Percentiles rank a stretch among this genome's conserved stretches.
These are phyloP conservation scores for Eragrostis nindensis DNA, from an alignment of 176 grass and related monocot species.

Conservation along the genomic window DNA sequence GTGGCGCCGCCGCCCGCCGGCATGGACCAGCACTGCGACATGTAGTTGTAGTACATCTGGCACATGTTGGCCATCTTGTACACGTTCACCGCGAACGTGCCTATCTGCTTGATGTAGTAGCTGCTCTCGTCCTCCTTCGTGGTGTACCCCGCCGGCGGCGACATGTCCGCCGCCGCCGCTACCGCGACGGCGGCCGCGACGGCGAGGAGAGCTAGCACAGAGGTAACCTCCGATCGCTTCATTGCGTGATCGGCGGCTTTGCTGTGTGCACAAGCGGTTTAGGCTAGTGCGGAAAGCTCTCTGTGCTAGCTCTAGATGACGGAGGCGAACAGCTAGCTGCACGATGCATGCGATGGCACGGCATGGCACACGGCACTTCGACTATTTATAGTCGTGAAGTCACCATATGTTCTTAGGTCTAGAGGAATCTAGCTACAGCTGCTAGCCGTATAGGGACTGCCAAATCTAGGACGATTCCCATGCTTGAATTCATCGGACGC, in stretches of 20 bases:
- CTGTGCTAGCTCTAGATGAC: background rate
- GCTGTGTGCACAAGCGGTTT: background rate
- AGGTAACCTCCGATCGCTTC: background rate
- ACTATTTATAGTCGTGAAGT: slow-evolving; percentile 11
- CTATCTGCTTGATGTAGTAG: slow-evolving; percentile 33
- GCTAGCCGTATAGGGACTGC: background rate
- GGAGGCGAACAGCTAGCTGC: background rate
- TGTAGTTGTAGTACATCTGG: slow-evolving; percentile 25
- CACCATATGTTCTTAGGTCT: background rate
- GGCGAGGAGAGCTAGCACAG: background rate
- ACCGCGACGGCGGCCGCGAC: background rate
- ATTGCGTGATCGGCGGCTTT: background rate
- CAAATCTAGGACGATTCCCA: background rate
- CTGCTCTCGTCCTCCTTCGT: slow-evolving; percentile 4
- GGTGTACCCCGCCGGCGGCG: slow-evolving; percentile 34
- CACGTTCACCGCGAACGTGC: slow-evolving; percentile 43
- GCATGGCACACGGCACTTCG: background rate
- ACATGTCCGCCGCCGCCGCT: background rate
- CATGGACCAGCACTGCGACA: slow-evolving; percentile 44
- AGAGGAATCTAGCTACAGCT: background rate
- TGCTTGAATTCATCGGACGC: too few species aligned
- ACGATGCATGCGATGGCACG: background rate
- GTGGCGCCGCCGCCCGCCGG: slow-evolving; percentile 14
- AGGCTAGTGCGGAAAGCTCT: background rate
- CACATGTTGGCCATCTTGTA: slow-evolving; percentile 31